Evolutionary conservation across 148 eudicot genomes (phyloP).

Genomic region (Bassia scoparia): DNA sequence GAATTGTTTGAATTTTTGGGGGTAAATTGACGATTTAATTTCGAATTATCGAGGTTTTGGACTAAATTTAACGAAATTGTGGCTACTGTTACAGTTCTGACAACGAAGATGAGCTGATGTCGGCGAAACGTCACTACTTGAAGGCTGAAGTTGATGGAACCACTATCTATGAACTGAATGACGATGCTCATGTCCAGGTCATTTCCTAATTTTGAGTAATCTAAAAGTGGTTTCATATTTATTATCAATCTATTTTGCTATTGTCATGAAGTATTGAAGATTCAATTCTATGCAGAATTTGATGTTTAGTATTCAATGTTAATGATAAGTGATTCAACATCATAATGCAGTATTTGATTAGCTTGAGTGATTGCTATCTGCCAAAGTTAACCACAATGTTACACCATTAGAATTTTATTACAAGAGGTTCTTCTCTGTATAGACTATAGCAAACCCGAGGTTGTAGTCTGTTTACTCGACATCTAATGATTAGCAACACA

Average conservation of each 20-base stretch:
- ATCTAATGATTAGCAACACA: background rate
- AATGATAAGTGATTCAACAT: too few species aligned
- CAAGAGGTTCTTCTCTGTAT: background rate
- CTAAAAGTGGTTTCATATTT: too few species aligned
- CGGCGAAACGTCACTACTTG: slow-evolving; percentile 44
- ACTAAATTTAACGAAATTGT: background rate
- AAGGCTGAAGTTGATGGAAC: slow-evolving; percentile 52
- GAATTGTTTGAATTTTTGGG: background rate
- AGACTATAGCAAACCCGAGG: background rate
- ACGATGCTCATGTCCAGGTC: slow-evolving; percentile 65
- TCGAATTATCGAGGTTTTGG: background rate
- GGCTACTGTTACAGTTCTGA: slow-evolving; percentile 14
- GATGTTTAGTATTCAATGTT: background rate
- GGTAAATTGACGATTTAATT: background rate
- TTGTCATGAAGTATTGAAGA: background rate
- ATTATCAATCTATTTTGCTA: too few species aligned
- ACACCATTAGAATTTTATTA: background rate
- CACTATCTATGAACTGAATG: slow-evolving; percentile 37
- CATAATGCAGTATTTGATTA: background rate
- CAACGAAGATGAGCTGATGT: slow-evolving; percentile 23
- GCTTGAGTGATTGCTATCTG: background rate
- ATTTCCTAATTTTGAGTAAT: background rate
- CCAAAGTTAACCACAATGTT: background rate
- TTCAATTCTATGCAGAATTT: background rate
- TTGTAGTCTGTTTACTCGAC: background rate